These are phyloP conservation scores for Penicillium sp. DNA, from an alignment of 2,329 filamentous ascomycete genomes.

Conservation along the genomic window DNA sequence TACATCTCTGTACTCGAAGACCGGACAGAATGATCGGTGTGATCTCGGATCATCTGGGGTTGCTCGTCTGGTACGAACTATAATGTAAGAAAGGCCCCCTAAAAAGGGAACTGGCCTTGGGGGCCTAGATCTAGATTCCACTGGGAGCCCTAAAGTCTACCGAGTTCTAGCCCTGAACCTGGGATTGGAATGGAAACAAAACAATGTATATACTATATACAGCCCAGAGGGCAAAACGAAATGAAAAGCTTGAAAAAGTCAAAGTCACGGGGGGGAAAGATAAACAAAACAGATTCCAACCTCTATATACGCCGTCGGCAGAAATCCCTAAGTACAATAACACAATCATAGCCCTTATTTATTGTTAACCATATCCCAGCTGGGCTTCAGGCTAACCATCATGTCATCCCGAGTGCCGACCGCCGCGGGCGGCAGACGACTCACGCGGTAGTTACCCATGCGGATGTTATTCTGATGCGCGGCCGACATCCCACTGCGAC, in stretches of 20 bases:
- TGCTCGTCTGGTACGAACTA: background rate
- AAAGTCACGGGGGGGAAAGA: background rate
- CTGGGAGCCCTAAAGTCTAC: background rate
- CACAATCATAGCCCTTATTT: slow-evolving; percentile 9
- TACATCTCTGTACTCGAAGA: too few relatives aligned
- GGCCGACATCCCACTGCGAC: slow-evolving; percentile 74
- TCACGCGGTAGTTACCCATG: slow-evolving; percentile 81
- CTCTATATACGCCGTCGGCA: slow-evolving; percentile 9
- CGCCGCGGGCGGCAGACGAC: slow-evolving; percentile 76
- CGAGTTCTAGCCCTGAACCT: background rate
- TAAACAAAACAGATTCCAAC: slow-evolving; percentile 8
- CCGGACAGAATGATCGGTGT: too few relatives aligned
- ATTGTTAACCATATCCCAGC: slow-evolving; percentile 52
- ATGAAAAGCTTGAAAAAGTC: background rate
- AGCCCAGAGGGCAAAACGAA: background rate
- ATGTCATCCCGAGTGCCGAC: slow-evolving; percentile 76
- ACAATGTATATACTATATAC: background rate
- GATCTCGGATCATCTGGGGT: too few relatives aligned
- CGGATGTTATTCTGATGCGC: slow-evolving; percentile 71
- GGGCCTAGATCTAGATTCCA: too few relatives aligned
- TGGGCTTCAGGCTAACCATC: slow-evolving; percentile 57
- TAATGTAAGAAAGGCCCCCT: background rate
- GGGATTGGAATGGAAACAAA: too few relatives aligned
- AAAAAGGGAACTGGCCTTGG: too few relatives aligned
- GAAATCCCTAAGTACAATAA: background rate